Evolutionary conservation across 1,284 basidiomycete genomes (phyloP).

Genomic region (Porodaedalea pini): DNA sequence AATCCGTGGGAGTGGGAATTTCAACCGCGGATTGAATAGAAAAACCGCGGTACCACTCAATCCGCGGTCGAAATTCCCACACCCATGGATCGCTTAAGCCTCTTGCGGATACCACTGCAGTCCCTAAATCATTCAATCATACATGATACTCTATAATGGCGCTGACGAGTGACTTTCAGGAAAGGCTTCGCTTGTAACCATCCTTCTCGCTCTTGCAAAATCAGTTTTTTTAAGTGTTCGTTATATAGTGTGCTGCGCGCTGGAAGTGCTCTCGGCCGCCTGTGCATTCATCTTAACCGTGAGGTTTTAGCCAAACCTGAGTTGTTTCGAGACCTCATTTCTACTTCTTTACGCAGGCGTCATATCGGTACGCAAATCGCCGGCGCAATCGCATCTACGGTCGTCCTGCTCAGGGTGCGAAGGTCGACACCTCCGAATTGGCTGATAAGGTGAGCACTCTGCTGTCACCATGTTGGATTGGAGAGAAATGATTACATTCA

Average conservation of each 20-base stretch:
- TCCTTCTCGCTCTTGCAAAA: not conserved
- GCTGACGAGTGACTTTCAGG: constrained; percentile 33
- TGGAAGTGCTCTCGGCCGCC: constrained; percentile 56
- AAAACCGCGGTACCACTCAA: too few species aligned
- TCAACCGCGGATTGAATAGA: too few species aligned
- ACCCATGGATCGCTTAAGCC: too few species aligned
- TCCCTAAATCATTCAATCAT: too few species aligned
- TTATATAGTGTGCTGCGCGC: constrained; percentile 44
- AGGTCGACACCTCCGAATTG: constrained; percentile 60
- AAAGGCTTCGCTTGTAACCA: constrained; percentile 57
- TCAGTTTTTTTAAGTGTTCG: not conserved
- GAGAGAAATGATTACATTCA: not conserved
- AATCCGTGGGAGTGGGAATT: too few species aligned
- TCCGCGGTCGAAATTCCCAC: too few species aligned
- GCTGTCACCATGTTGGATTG: too few species aligned
- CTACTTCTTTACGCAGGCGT: constrained; percentile 39
- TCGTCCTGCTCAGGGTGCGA: constrained; percentile 41
- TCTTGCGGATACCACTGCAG: too few species aligned
- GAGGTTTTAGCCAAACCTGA: constrained; percentile 24
- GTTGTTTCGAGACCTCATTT: not conserved
- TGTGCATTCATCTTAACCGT: constrained; percentile 53
- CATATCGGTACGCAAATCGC: constrained; percentile 59
- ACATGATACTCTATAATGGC: too few species aligned
- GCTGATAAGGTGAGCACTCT: constrained; percentile 54
- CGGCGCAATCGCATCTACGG: constrained; percentile 54